These are phyloP conservation scores for Lasiosphaeris hirsuta DNA, from an alignment of 495 filamentous ascomycete genomes.

Conservation along the genomic window DNA sequence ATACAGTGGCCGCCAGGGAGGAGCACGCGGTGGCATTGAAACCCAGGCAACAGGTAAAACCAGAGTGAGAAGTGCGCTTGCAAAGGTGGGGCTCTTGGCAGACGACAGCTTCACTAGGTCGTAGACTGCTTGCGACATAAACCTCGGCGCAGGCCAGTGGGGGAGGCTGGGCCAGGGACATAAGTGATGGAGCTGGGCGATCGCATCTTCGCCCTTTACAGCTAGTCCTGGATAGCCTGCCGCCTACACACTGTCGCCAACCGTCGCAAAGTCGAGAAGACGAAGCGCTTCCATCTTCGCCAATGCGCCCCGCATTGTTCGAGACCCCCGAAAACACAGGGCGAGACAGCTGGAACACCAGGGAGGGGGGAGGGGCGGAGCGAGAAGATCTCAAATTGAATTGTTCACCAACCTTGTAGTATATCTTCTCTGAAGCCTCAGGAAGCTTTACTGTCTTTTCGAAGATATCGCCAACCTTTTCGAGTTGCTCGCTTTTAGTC, in stretches of 20 bases:
- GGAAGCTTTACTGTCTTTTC: constrained; percentile 74
- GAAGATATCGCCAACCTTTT: constrained; percentile 66
- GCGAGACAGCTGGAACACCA: not conserved
- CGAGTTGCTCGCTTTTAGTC: constrained; percentile 76
- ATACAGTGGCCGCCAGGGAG: no score
- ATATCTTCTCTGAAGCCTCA: constrained; percentile 60
- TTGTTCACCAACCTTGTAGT: constrained; percentile 70
- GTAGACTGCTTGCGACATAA: not conserved
- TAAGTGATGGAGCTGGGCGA: not conserved
- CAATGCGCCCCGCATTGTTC: no score
- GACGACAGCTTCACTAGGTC: not conserved
- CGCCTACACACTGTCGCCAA: no score
- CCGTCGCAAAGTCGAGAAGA: no score
- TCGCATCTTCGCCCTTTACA: not conserved
- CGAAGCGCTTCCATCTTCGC: no score
- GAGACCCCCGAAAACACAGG: not conserved
- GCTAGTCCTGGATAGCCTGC: not conserved
- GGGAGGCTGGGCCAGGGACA: not conserved
- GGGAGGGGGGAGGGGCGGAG: not conserved
- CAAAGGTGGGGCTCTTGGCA: not conserved
- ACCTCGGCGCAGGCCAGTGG: not conserved
- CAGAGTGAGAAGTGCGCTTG: not conserved
- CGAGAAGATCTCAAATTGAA: constrained; percentile 17
- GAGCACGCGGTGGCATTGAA: no score
- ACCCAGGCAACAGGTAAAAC: no score